phyloP scores from a whole-genome alignment of 257 asterid species.

The Gentiana straminea region DNA sequence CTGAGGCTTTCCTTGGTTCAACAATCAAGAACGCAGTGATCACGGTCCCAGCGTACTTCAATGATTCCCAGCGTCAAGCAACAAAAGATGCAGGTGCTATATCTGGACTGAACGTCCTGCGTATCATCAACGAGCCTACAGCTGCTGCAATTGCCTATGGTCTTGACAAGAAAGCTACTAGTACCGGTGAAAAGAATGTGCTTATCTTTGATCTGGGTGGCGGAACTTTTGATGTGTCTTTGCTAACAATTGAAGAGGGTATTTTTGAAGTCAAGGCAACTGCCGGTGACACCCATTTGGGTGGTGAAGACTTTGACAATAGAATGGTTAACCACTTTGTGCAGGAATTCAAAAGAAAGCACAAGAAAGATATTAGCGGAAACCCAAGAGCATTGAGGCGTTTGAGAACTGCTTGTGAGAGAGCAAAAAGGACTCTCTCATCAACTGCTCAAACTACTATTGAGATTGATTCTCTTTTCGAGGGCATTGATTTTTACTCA shows the following conservation, averaged over 20 bases:
- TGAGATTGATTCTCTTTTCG: conserved; percentile 5
- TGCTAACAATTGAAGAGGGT: conserved; percentile 23
- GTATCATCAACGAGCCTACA: conserved; percentile 32
- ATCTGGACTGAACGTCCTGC: conserved; percentile 28
- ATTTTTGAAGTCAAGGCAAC: conserved; percentile 29
- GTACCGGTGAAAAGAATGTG: conserved; percentile 30
- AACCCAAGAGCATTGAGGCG: conserved; percentile 62
- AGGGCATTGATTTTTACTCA: conserved; percentile 8
- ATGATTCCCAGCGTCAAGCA: conserved; percentile 38
- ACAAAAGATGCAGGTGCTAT: conserved; percentile 18
- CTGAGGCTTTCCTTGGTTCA: conserved; percentile 22
- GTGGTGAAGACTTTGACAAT: conserved; percentile 36
- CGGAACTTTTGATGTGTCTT: conserved; percentile 36
- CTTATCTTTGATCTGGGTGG: conserved; percentile 19
- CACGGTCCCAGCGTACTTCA: conserved; percentile 37
- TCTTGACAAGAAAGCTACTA: conserved; percentile 31
- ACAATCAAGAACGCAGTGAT: conserved; percentile 33
- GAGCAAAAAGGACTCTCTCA: conserved; percentile 10
- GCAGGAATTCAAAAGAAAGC: conserved; percentile 77
- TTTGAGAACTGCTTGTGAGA: conserved; percentile 35
- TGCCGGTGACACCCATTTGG: conserved; percentile 33
- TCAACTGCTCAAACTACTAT: conserved; percentile 7
- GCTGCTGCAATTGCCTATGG: conserved; percentile 40
- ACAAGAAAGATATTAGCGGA: conserved; percentile 70
- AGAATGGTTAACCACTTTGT: conserved; percentile 77